Conservation (phyloP, 2,329 filamentous ascomycete genomes). For the Tolypocladium guangdongense region DNA sequence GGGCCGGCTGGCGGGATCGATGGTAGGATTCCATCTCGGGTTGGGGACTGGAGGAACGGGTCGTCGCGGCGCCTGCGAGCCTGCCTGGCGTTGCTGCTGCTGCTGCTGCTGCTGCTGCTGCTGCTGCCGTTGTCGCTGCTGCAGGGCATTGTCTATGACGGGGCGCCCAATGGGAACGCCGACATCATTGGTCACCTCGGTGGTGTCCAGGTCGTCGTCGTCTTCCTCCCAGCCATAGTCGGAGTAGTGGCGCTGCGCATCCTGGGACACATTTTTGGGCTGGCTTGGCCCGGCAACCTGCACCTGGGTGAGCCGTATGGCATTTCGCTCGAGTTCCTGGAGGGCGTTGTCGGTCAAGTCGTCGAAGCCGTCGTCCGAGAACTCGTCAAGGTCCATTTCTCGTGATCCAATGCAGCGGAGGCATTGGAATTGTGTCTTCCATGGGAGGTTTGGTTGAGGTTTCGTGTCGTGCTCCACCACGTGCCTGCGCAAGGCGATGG, state of each 20-base stretch:
- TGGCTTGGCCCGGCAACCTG: constrained; percentile 17
- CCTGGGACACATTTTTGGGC: constrained; percentile 9
- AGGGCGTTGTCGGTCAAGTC: constrained; percentile 45
- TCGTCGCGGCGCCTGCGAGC: constrained; percentile 12
- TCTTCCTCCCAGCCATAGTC: constrained; percentile 39
- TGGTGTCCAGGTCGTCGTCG: constrained; percentile 48
- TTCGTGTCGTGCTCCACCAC: neutral
- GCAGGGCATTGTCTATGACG: constrained; percentile 23
- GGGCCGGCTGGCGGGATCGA: constrained; percentile 14
- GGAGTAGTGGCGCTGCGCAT: constrained; percentile 16
- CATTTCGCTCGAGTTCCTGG: constrained; percentile 52
- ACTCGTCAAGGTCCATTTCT: constrained; percentile 40
- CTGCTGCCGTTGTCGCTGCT: constrained; percentile 20
- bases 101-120: no score
- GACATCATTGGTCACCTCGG: constrained; percentile 41
- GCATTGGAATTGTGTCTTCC: constrained; percentile 4
- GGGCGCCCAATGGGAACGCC: constrained; percentile 26
- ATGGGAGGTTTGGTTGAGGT: neutral
- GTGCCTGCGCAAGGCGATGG: neutral
- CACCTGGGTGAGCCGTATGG: constrained; percentile 49
- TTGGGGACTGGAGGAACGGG: constrained; percentile 21
- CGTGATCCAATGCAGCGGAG: constrained; percentile 5
- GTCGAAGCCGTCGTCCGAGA: constrained; percentile 54
- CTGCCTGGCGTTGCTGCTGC: constrained; percentile 5
- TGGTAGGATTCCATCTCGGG: constrained; percentile 26